Evolutionary conservation across 169 alveolate genomes (phyloP), one percentile per base, ranked within the genome.

Genomic region (Plasmodium gonderi): DNA sequence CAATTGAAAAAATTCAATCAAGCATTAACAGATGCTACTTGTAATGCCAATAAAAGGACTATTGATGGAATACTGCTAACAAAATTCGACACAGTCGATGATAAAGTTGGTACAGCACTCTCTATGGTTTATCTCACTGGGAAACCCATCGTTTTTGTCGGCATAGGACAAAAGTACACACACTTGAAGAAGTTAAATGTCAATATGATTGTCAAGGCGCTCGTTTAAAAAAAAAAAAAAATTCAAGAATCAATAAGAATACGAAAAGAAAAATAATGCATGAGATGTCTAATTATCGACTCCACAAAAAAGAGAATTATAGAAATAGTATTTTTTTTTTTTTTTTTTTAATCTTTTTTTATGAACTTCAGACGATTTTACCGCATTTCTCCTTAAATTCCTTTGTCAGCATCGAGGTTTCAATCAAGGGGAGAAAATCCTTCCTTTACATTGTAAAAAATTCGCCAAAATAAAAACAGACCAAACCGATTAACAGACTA

Each of bases 61-160:
- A 99, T 99, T 79, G 99, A 99, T 94, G 99, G 99, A n/a, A 98
- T 99, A 64, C 85, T 99, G 33, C 96, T 99, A 51, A 98, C 99
- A 49, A 99, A 99, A 93, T 99, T 98, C 95, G 99, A 99, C 96
- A 99, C 99, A 54, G 99, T 99, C n/a, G 99, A 98, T 91, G 99
- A 98, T 93, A 98, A 99, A 95, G 99, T 99, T 5, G 99, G 99
- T 7, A 99, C 99, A 12, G 99, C 99, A 44, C 95, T 99, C 42
- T 98, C 99, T 47, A 99, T 99, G 99, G 99, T 98, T 23, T 99
- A 99, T 94, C 96, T 99, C 36, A 98, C 99, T 23, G 99, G 99
- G 14, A 98, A 98, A 95, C 99, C 99, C 3, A 98, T 99, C 47
- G 98, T 99, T 49, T 99, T 98, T 96, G 99, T 99, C n/a, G 99